phyloP scores from a whole-genome alignment of 768 basidiomycete species.

The Kondoa malvinella region DNA sequence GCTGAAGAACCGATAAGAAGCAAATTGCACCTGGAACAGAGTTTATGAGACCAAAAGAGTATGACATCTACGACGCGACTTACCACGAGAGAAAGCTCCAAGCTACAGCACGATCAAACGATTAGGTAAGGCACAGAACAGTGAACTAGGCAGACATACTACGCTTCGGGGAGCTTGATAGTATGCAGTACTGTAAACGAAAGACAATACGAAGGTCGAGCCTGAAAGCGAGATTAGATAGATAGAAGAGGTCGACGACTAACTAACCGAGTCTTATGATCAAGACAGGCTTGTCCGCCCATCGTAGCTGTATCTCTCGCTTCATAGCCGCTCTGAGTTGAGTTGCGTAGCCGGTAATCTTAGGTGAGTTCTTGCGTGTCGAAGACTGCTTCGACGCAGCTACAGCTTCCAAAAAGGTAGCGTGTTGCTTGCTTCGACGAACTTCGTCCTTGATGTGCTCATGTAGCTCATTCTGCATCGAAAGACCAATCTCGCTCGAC shows the following conservation, averaged over 20 bases:
- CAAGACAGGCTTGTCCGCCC: not conserved
- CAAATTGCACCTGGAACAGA: not conserved
- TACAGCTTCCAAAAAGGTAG: not conserved
- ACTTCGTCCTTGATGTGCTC: not conserved
- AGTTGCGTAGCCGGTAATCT: not conserved
- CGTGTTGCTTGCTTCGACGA: not conserved
- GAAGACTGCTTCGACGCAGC: not conserved
- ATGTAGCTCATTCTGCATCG: not conserved
- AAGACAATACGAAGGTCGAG: not conserved
- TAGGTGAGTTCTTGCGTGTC: not conserved
- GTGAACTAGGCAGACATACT: not conserved
- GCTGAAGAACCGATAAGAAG: not conserved
- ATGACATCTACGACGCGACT: too few species aligned
- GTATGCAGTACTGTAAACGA: not conserved
- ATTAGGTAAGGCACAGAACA: not conserved
- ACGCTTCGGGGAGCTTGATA: not conserved
- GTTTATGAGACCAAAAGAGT: too few species aligned
- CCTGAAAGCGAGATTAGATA: too few species aligned
- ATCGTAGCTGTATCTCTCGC: not conserved
- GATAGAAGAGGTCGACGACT: too few species aligned
- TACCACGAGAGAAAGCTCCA: too few species aligned
- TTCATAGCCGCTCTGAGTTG: not conserved
- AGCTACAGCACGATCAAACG: too few species aligned
- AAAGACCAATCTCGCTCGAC: not conserved
- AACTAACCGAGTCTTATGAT: not conserved